Evolutionary conservation across 805 yeast species (phyloP).

Genomic region (Candida maltosa): DNA sequence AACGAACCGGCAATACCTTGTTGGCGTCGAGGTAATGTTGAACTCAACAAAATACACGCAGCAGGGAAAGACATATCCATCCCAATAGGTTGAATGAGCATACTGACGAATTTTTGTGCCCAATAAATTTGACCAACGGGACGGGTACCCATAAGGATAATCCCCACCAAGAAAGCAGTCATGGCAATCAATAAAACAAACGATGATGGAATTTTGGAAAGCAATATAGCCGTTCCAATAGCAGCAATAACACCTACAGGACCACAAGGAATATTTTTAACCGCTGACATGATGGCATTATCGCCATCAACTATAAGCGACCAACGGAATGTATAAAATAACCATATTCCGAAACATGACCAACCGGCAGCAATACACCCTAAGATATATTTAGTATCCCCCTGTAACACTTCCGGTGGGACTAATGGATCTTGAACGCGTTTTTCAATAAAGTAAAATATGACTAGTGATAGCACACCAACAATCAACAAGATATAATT

Average conservation of each 20-base stretch:
- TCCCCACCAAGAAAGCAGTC: constrained; percentile 50
- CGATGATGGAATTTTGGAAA: constrained; percentile 46
- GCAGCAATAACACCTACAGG: constrained; percentile 58
- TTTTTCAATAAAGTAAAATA: constrained; percentile 49
- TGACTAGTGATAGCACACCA: constrained; percentile 38
- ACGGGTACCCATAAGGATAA: constrained; percentile 47
- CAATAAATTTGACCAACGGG: constrained; percentile 62
- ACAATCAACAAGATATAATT: constrained; percentile 55
- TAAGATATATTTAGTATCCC: constrained; percentile 47
- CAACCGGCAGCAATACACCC: constrained; percentile 61
- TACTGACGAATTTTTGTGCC: constrained; percentile 53
- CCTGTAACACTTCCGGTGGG: constrained; percentile 46
- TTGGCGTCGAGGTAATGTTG: constrained; percentile 54
- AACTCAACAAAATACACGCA: constrained; percentile 58
- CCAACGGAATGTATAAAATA: constrained; percentile 55
- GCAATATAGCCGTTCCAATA: constrained; percentile 43
- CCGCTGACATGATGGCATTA: constrained; percentile 27
- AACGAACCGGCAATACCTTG: constrained; percentile 81
- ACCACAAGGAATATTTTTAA: constrained; percentile 21
- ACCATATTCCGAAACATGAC: constrained; percentile 74
- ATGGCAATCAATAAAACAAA: constrained; percentile 49
- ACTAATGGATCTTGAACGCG: constrained; percentile 49
- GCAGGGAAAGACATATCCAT: constrained; percentile 83
- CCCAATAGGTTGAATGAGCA: constrained; percentile 59
- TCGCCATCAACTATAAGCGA: constrained; percentile 49